Percentiles rank a stretch among this genome's conserved stretches.
Evolutionary conservation across 1,139 yeast genomes (phyloP).

Genomic region (Magnusiomyces paraingens): DNA sequence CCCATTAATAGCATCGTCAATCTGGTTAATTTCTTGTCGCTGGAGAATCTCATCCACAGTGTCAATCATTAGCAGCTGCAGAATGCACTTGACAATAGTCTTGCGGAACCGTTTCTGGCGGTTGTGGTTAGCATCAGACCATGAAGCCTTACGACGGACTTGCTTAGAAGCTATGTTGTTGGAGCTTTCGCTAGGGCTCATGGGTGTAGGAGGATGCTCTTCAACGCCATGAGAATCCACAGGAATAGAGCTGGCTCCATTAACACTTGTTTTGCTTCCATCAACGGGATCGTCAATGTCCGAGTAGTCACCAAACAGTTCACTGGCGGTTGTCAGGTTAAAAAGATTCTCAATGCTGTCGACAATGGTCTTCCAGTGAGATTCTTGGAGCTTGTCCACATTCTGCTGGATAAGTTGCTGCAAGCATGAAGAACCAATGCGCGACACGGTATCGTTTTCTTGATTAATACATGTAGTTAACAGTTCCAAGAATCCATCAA

Average conservation of each 20-base stretch:
- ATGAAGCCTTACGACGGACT: conserved; percentile 9
- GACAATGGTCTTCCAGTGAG: conserved; percentile 73
- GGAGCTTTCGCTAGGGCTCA: too few relatives aligned
- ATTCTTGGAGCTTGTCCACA: conserved; percentile 50
- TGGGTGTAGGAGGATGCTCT: too few relatives aligned
- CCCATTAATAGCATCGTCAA: background rate
- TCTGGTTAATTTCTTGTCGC: conserved; percentile 40
- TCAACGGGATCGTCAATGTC: conserved; percentile 19
- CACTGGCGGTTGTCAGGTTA: conserved; percentile 77
- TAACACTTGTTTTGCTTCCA: background rate
- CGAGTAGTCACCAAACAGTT: conserved; percentile 51
- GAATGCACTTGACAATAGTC: conserved; percentile 86
- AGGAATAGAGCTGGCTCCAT: background rate
- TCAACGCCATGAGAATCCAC: background rate
- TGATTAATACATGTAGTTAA: conserved; percentile 88
- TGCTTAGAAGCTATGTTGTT: conserved; percentile 4
- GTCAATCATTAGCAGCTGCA: conserved; percentile 85
- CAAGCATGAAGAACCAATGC: conserved; percentile 87
- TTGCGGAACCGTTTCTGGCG: conserved; percentile 48
- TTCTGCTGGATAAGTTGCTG: conserved; percentile 72
- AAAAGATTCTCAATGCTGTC: conserved; percentile 62
- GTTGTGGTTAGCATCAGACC: conserved; percentile 9
- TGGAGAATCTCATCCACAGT: conserved; percentile 73
- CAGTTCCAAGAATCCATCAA: conserved; percentile 71
- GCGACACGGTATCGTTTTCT: conserved; percentile 92